Percentiles rank a stretch among this genome's conserved stretches.
Conservation (phyloP, 2,329 filamentous ascomycete species). For the Colletotrichum tabaci region DNA sequence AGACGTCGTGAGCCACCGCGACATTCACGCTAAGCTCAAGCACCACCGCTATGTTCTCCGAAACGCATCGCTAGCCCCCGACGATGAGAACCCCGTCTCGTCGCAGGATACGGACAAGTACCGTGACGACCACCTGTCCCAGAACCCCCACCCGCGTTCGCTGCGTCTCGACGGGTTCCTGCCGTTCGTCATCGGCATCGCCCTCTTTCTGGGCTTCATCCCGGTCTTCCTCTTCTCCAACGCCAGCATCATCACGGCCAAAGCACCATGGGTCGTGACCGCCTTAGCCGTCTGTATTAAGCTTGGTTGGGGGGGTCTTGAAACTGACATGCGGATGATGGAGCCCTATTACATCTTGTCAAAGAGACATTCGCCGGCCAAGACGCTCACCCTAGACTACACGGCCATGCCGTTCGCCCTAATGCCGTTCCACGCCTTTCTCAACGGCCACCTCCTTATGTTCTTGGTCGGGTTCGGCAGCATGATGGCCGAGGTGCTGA, state of each 20-base stretch:
- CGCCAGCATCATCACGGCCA: conserved; percentile 69
- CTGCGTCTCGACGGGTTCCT: conserved; percentile 72
- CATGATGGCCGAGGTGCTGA: conserved; percentile 81
- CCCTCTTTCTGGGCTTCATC: conserved; percentile 70
- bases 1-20: conserved; percentile 75
- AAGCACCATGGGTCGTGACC: conserved; percentile 76
- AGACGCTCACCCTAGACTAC: conserved; percentile 80
- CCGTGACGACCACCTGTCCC: conserved; percentile 64
- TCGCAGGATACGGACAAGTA: conserved; percentile 62
- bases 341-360: conserved; percentile 82
- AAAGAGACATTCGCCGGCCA: conserved; percentile 74
- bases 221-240: conserved; percentile 74
- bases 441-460: conserved; percentile 76
- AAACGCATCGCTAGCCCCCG: conserved; percentile 79
- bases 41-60: conserved; percentile 77
- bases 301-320: conserved; percentile 77
- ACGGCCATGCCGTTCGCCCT: conserved; percentile 79
- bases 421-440: conserved; percentile 72
- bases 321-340: conserved; percentile 79
- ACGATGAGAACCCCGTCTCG: conserved; percentile 63
- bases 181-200: conserved; percentile 71
- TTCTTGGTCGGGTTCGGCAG: conserved; percentile 79
- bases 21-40: conserved; percentile 79
- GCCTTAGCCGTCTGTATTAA: conserved; percentile 77
- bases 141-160: conserved; percentile 80